phyloP scores from a whole-genome alignment of 306 rosid species.

The Vigna trinervia region DNA sequence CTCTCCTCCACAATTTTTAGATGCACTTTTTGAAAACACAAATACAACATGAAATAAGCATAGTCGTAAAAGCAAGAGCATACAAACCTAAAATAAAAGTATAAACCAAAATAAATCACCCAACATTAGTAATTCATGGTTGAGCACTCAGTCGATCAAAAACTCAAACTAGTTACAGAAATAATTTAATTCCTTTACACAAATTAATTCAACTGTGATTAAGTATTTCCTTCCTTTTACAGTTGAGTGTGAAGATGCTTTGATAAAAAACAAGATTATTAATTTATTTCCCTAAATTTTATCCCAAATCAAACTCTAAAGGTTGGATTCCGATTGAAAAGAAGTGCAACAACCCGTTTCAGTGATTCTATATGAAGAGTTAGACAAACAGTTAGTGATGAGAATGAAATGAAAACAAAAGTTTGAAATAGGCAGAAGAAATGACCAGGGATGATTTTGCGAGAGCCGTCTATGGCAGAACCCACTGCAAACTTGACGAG shows the following conservation, averaged over 20 bases:
- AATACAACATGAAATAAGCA: background rate
- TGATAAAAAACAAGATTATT: background rate
- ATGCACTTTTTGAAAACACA: background rate
- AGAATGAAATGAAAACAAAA: background rate
- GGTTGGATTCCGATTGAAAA: background rate
- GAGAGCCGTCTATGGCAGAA: conserved; percentile 61
- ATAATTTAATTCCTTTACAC: background rate
- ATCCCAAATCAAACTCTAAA: background rate
- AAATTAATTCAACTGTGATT: too few relatives aligned
- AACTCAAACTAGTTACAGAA: background rate
- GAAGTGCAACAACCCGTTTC: background rate
- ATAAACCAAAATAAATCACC: background rate
- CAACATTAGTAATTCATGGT: background rate
- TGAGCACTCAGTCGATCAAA: background rate
- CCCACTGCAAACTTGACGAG: conserved; percentile 73
- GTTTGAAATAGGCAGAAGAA: conserved; percentile 21
- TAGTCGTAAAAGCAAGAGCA: background rate
- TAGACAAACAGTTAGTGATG: background rate
- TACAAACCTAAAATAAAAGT: background rate
- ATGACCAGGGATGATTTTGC: conserved; percentile 65
- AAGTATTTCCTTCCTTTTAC: too few relatives aligned
- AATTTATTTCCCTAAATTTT: background rate
- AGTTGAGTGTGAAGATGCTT: too few relatives aligned
- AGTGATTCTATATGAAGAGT: background rate
- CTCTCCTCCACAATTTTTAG: background rate